Evolutionary conservation across 345 rosid species (phyloP).

Genomic region (Hypericum androsaemum): DNA sequence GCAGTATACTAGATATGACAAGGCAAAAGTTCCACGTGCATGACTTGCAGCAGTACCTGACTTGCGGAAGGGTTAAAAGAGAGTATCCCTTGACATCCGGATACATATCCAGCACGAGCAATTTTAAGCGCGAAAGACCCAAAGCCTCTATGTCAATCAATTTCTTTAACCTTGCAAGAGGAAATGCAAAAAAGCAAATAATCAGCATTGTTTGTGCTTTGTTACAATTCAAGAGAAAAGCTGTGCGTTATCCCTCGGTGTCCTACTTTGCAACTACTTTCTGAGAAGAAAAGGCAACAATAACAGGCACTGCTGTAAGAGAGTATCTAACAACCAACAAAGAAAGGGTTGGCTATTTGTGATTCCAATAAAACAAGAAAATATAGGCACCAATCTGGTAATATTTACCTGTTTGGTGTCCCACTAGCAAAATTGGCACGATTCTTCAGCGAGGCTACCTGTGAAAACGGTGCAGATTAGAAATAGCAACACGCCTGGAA

Average conservation of each 20-base stretch:
- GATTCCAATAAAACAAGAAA: background rate
- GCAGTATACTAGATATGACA: too few species aligned
- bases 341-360: background rate
- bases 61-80: constrained; percentile 76
- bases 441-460: constrained; percentile 56
- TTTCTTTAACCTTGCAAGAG: constrained; percentile 53
- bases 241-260: too few species aligned
- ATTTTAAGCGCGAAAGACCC: constrained; percentile 58
- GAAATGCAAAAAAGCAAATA: background rate
- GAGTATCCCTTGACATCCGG: constrained; percentile 72
- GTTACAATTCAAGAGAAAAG: too few species aligned
- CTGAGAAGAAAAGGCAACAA: too few species aligned
- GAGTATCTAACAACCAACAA: background rate
- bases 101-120: constrained; percentile 56
- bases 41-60: constrained; percentile 38
- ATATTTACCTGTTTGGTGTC: constrained; percentile 68
- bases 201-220: too few species aligned
- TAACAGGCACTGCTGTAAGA: background rate
- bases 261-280: too few species aligned
- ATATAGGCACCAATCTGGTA: background rate
- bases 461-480: constrained; percentile 14
- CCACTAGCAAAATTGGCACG: constrained; percentile 84
- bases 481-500: background rate
- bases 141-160: constrained; percentile 65
- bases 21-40: too few species aligned